These are phyloP conservation scores for Candolleomyces eurysporus DNA, from an alignment of 768 basidiomycete genomes.

Conservation along the genomic window DNA sequence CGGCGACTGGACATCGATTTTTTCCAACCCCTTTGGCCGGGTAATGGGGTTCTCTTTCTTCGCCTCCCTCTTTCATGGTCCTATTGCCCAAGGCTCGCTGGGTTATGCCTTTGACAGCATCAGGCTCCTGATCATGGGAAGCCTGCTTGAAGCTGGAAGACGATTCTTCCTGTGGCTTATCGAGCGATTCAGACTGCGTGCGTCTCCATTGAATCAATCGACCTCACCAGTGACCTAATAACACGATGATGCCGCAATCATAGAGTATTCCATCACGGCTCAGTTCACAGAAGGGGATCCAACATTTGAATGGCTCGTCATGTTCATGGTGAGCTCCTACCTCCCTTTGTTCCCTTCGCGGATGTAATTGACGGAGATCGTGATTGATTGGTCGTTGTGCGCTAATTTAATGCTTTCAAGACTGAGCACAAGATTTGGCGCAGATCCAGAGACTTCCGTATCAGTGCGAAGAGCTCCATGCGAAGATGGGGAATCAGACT, in stretches of 20 bases:
- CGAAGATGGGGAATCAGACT: constrained; percentile 36
- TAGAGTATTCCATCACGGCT: constrained; percentile 45
- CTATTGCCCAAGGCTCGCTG: neutral
- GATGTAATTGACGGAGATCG: neutral
- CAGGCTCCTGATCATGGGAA: constrained; percentile 32
- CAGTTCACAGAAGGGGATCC: constrained; percentile 47
- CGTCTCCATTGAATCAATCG: constrained; percentile 12
- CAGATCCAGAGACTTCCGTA: constrained; percentile 38
- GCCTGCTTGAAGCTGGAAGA: constrained; percentile 37
- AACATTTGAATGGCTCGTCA: constrained; percentile 48
- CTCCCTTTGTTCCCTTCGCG: neutral
- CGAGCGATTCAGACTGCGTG: constrained; percentile 38
- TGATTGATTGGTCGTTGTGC: neutral
- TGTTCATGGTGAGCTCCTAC: constrained; percentile 35
- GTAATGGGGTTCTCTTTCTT: constrained; percentile 37
- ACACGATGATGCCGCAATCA: neutral
- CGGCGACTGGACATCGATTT: neutral
- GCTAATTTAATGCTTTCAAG: constrained; percentile 16
- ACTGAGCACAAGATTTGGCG: constrained; percentile 45
- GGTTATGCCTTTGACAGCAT: constrained; percentile 23
- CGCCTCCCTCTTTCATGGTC: constrained; percentile 24
- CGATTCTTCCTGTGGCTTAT: constrained; percentile 35
- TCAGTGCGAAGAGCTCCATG: constrained; percentile 37
- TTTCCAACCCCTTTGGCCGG: constrained; percentile 16
- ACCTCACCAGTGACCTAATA: neutral